Evolutionary conservation across 2,329 filamentous ascomycete genomes (phyloP), one percentile per base, ranked within the genome.

Genomic region (Neopestalotiopsis clavispora): DNA sequence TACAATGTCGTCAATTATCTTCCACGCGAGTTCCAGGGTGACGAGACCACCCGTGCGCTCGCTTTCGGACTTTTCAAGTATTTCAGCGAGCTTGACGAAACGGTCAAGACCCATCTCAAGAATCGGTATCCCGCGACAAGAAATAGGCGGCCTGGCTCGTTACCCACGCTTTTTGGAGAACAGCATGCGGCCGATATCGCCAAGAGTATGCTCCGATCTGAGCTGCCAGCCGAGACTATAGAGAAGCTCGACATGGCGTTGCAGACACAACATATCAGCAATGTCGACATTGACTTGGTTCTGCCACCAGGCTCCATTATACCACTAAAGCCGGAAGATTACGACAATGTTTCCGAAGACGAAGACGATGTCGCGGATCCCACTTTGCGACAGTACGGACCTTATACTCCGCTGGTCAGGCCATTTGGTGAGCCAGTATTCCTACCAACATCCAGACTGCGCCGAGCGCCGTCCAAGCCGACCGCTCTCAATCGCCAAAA

Each of bases 21-120:
- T 58, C 94, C 96, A 57, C 92, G 94, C 78, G 95, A 98, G 78
- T 94, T 95, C 80, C 96, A 98, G 84, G 95, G 95, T 76, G 95
- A 98, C 79, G 95, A 98, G 80, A 87, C 97, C 72, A 97, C 92
- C 81, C 91, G 96, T 60, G 96, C 92, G 20, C 87, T 99, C 68
- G 96, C 95, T 62, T 97, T 98, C 80, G 94, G 94, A 68, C 86
- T 99, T 73, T 92, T 92, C 84, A 98, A 97, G 80, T 99, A 98
- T 85, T 98, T 98, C 78, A 88, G 89, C 70, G 95, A 98, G 81
- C 86, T 99, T 66, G 90, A 95, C 28, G 88, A 92, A 67, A 84
- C 87, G 49, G 91, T 94, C 77, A 97, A 94, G 84, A 86, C 85
- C 75, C 87, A 90, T 70, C 87, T 97, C 79, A 89, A 86, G 73